Conservation (phyloP, 768 basidiomycete genomes). For the Mycena alexandri region DNA sequence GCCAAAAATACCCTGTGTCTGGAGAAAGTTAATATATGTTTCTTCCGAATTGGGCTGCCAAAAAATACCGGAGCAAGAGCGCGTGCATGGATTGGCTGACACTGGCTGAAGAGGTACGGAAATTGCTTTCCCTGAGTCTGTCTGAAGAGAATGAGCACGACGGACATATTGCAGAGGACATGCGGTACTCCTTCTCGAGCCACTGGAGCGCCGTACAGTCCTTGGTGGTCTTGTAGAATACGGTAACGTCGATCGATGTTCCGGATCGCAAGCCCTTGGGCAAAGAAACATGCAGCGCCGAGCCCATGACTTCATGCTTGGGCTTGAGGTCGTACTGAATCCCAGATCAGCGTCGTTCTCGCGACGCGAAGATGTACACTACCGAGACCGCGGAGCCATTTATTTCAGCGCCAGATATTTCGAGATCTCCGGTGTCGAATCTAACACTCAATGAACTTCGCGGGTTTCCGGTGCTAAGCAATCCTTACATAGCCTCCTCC, state of each 20-base stretch:
- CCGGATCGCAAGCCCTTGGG: slow-evolving; percentile 55
- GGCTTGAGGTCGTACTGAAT: slow-evolving; percentile 66
- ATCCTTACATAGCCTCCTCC: slow-evolving; percentile 71
- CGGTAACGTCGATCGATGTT: slow-evolving; percentile 63
- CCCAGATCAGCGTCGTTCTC: not conserved
- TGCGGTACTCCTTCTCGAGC: slow-evolving; percentile 75
- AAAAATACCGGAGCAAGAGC: slow-evolving; percentile 73
- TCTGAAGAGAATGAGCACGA: not conserved
- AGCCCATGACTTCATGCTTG: slow-evolving; percentile 81
- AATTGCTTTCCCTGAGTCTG: slow-evolving; percentile 89
- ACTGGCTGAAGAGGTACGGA: slow-evolving; percentile 93
- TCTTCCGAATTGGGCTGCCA: not conserved
- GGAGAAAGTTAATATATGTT: slow-evolving; percentile 2
- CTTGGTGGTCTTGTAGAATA: slow-evolving; percentile 81
- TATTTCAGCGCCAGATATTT: slow-evolving; percentile 67
- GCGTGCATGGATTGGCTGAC: slow-evolving; percentile 92
- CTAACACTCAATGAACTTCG: slow-evolving; percentile 46
- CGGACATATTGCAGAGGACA: not conserved
- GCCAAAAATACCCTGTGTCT: slow-evolving; percentile 61
- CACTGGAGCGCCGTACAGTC: slow-evolving; percentile 87
- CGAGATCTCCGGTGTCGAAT: slow-evolving; percentile 82
- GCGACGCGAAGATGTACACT: slow-evolving; percentile 37
- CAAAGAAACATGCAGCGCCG: slow-evolving; percentile 75
- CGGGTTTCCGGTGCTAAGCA: not conserved
- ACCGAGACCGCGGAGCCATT: slow-evolving; percentile 64